A percentile compares a stretch with the other conserved stretches of the same genome.
Conservation (phyloP, 2,329 filamentous ascomycete genomes). For the Aureobasidium sp. region DNA sequence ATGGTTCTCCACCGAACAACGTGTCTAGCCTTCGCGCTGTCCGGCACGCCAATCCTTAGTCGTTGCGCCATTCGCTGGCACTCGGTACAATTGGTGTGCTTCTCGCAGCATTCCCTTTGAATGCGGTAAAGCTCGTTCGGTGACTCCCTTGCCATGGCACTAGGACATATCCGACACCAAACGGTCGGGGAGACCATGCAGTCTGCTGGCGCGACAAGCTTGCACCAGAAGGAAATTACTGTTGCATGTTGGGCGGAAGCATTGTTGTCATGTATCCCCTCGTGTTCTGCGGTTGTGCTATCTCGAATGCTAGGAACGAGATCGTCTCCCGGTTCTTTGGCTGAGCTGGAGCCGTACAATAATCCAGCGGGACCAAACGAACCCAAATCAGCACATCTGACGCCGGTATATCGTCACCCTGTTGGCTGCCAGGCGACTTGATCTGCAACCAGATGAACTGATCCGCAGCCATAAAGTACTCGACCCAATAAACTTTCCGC, state of each 20-base stretch:
- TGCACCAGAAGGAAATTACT: slow-evolving; percentile 3
- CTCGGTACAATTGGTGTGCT: background rate
- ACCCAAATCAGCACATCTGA: background rate
- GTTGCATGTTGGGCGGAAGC: background rate
- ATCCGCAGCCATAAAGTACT: background rate
- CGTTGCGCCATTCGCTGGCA: background rate
- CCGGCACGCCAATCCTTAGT: background rate
- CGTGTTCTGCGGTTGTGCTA: background rate
- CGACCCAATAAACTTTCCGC: background rate
- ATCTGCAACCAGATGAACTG: background rate
- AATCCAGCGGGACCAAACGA: background rate
- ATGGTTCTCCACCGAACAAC: background rate
- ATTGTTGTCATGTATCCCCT: background rate
- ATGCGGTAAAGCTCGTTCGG: slow-evolving; percentile 3
- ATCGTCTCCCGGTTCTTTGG: background rate
- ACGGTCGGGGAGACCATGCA: slow-evolving; percentile 8
- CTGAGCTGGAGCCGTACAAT: background rate
- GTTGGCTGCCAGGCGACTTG: background rate
- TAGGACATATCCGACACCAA: slow-evolving; percentile 10
- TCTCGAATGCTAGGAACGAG: background rate
- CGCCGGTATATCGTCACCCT: background rate
- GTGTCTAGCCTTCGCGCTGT: background rate
- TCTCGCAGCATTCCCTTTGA: background rate
- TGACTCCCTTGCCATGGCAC: slow-evolving; percentile 3
- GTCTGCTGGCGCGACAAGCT: slow-evolving; percentile 4